Percentiles rank a stretch among this genome's conserved stretches.
phyloP scores from a whole-genome alignment of 352 stramenopile species.

The Peronospora farinosa region DNA sequence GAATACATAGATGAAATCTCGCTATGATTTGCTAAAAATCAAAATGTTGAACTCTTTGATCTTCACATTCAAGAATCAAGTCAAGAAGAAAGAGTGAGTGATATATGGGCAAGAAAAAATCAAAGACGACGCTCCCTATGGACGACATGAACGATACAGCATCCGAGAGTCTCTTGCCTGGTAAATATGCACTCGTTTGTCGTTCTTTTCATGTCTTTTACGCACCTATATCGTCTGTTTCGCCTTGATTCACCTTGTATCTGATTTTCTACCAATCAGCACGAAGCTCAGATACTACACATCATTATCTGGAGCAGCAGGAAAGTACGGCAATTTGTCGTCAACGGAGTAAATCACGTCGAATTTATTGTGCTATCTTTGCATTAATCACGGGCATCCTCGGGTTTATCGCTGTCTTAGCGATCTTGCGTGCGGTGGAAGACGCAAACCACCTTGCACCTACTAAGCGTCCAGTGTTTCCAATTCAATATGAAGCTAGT shows the following conservation, averaged over 20 bases:
- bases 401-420: constrained; percentile 73
- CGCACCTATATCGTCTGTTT: background rate
- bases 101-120: constrained; percentile 67
- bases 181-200: constrained; percentile 20
- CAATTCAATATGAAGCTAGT: constrained; percentile 82
- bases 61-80: constrained; percentile 13
- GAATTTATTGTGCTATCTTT: constrained; percentile 81
- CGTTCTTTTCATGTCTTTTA: constrained; percentile 6
- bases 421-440: constrained; percentile 76
- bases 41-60: constrained; percentile 35
- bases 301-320: constrained; percentile 29
- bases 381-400: constrained; percentile 68
- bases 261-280: constrained; percentile 6
- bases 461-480: constrained; percentile 64
- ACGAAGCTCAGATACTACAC: constrained; percentile 19
- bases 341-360: constrained; percentile 56
- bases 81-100: constrained; percentile 8
- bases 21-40: constrained; percentile 19
- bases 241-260: constrained; percentile 9
- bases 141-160: constrained; percentile 39
- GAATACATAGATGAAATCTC: background rate
- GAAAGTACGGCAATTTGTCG: constrained; percentile 38
- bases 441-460: constrained; percentile 67
- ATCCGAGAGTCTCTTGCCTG: constrained; percentile 43
- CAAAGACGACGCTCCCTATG: constrained; percentile 37